Percentiles rank a stretch among this genome's conserved stretches.
Conservation (phyloP, 768 basidiomycete genomes). For the Tylopilus felleus region DNA sequence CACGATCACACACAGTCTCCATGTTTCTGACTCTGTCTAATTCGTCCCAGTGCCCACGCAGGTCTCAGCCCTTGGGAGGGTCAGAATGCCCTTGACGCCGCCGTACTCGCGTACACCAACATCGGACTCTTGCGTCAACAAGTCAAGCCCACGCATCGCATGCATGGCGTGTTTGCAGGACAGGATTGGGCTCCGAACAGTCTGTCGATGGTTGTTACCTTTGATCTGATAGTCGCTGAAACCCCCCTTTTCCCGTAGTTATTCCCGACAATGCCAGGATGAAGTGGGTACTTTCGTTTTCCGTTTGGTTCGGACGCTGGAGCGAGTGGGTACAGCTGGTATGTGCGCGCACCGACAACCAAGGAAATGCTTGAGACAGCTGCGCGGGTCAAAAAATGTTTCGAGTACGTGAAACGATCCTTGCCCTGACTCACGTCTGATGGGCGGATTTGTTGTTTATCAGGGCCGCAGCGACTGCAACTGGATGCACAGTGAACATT, state of each 20-base stretch:
- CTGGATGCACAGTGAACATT: slow-evolving; percentile 56
- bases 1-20: neutral
- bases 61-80: slow-evolving; percentile 86
- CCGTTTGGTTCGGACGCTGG: neutral
- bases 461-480: slow-evolving; percentile 66
- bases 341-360: slow-evolving; percentile 67
- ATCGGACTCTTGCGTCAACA: slow-evolving; percentile 82
- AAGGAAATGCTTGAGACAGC: slow-evolving; percentile 54
- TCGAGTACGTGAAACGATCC: slow-evolving; percentile 46
- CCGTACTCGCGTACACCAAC: slow-evolving; percentile 76
- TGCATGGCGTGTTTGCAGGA: slow-evolving; percentile 79
- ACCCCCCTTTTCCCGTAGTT: slow-evolving; percentile 40
- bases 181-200: slow-evolving; percentile 72
- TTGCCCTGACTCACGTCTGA: neutral
- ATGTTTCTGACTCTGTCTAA: neutral
- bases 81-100: slow-evolving; percentile 79
- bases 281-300: slow-evolving; percentile 42
- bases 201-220: slow-evolving; percentile 31
- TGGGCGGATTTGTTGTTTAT: neutral
- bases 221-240: neutral
- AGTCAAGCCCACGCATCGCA: slow-evolving; percentile 67
- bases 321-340: slow-evolving; percentile 48
- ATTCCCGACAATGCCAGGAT: slow-evolving; percentile 80
- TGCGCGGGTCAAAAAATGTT: slow-evolving; percentile 66
- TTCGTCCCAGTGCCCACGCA: slow-evolving; percentile 63